phyloP scores from a whole-genome alignment of 371 early-diverging fungal species.

The Synchytrium microbalum region DNA sequence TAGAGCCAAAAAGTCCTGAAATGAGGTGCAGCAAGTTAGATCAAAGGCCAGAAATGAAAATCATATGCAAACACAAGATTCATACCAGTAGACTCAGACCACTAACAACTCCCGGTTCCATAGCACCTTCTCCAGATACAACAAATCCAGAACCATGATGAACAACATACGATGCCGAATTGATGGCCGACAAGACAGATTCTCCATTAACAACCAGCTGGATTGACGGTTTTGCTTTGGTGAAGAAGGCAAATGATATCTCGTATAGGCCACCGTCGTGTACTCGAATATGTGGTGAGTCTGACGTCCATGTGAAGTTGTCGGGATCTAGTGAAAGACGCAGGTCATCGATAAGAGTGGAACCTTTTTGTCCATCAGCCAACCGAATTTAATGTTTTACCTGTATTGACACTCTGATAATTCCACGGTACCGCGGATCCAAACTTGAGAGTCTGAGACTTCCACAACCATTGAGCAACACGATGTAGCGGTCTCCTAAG shows the following conservation, averaged over 20 bases:
- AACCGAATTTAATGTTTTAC: slow-evolving; percentile 9
- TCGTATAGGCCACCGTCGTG: slow-evolving; percentile 38
- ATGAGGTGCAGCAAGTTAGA: background rate
- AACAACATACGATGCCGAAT: slow-evolving; percentile 38
- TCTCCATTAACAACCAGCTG: slow-evolving; percentile 42
- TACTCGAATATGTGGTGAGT: slow-evolving; percentile 19
- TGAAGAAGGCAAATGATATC: slow-evolving; percentile 36
- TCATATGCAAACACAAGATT: too few species aligned
- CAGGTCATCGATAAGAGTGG: background rate
- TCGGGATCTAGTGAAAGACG: slow-evolving; percentile 24
- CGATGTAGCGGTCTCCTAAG: slow-evolving; percentile 9
- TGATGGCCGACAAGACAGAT: slow-evolving; percentile 38
- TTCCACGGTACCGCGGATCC: slow-evolving; percentile 37
- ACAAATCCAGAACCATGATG: slow-evolving; percentile 28
- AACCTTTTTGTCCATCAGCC: background rate
- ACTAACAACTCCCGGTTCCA: slow-evolving; percentile 26
- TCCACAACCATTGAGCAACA: slow-evolving; percentile 39
- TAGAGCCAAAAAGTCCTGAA: slow-evolving; percentile 32
- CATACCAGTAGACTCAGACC: slow-evolving; percentile 34
- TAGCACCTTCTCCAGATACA: slow-evolving; percentile 22
- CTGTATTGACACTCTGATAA: slow-evolving; percentile 34
- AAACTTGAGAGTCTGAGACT: slow-evolving; percentile 20
- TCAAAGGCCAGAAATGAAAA: background rate
- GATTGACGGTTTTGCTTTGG: slow-evolving; percentile 29
- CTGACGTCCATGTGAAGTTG: slow-evolving; percentile 32